Base-by-base conservation (phyloP, 2,329 filamentous ascomycete genomes). In the Sphaerulina vaccinii region DNA sequence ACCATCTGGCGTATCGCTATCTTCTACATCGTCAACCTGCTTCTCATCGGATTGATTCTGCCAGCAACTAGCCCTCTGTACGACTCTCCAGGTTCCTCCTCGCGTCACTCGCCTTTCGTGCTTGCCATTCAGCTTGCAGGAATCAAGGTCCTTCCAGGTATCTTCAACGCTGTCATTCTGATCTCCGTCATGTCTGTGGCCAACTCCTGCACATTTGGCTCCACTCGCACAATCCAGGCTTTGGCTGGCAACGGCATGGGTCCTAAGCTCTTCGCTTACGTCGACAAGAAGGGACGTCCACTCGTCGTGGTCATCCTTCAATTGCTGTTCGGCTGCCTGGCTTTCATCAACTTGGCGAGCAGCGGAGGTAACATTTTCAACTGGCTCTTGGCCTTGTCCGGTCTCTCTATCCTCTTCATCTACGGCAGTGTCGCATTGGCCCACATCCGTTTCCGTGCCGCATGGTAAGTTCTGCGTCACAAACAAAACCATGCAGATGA, bases 371-470 rank as follows among this genome's bases (percentile, higher is more conserved):
- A 75, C 29, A 82, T 88, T 6, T 87, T 95, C 57, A 78, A 81
- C 62, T 95, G 90, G 90, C 81, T 95, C 66, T 77, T 87, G 38
- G 80, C 86, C 53, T 77, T 89, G 48, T 87, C 85, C 0, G 86
- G 84, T 46, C 77, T 90, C 21, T 86, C 84, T 8, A 84, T 80
- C 42, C 79, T 89, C 65, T 88, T 91, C 74, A 90, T 86, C 13
- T 91, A 87, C 85, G 82, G 79, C 48, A 87, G 87, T 59, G 91
- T 96, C 68, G 93, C 89, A 68, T 73, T 95, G 10, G 82, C 86
- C 21, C 91, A 96, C 71, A 95, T 96, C 66, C 89, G 90, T 51
- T 96, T 96, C 80, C 88, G 91, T 24, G 43, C 22, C 21, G 88
- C 85, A 15, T 95, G 62, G 62, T 61, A 52, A 49, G 59, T 50